Evolutionary conservation across 1,139 yeast genomes (phyloP).

Genomic region (Diutina pseudorugosa): DNA sequence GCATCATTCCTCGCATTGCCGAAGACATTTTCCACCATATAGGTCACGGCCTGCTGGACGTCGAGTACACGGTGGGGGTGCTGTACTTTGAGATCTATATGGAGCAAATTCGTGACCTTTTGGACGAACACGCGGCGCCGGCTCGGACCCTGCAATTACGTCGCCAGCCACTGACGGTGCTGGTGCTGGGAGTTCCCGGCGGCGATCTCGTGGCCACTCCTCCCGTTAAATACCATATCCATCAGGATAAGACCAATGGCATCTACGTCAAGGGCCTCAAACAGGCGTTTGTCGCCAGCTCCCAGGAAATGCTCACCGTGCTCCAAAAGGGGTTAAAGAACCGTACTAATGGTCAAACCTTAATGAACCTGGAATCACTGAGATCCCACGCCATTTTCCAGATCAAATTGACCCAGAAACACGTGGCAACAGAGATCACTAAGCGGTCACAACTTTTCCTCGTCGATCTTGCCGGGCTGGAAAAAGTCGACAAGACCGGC

Average conservation of each 20-base stretch:
- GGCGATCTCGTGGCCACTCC: background rate
- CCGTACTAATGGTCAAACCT: conserved; percentile 51
- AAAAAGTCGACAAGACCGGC: conserved; percentile 74
- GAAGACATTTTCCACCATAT: conserved; percentile 53
- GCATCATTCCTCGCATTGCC: conserved; percentile 66
- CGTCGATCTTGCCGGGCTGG: conserved; percentile 86
- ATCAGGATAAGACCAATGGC: conserved; percentile 56
- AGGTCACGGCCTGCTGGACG: conserved; percentile 31
- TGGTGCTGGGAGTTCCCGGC: background rate
- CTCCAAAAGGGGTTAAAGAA: conserved; percentile 43
- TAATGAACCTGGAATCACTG: conserved; percentile 67
- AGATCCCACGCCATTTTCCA: conserved; percentile 78
- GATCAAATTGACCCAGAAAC: conserved; percentile 50
- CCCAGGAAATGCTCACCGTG: conserved; percentile 46
- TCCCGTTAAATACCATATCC: conserved; percentile 34
- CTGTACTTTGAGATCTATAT: conserved; percentile 76
- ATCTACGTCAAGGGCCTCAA: conserved; percentile 60
- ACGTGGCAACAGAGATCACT: conserved; percentile 39
- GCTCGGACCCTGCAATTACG: background rate
- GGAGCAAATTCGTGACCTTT: conserved; percentile 62
- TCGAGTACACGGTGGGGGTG: conserved; percentile 44
- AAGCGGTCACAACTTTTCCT: conserved; percentile 61
- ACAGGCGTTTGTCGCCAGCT: conserved; percentile 45
- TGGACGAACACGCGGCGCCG: conserved; percentile 11
- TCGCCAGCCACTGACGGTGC: background rate